phyloP scores from a whole-genome alignment of 2,329 filamentous ascomycete genomes.

The Venturia effusa region DNA sequence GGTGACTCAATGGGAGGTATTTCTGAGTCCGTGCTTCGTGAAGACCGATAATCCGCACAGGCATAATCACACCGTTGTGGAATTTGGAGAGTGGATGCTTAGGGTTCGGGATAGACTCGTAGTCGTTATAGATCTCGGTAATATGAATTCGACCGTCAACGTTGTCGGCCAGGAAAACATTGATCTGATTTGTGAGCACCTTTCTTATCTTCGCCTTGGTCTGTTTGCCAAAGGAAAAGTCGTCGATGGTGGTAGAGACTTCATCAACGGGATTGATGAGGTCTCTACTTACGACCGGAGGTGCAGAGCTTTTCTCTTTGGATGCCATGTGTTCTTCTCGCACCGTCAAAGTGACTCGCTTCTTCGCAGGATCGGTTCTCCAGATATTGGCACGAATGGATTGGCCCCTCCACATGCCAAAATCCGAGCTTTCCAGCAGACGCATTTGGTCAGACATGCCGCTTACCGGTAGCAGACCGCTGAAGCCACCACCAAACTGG shows the following conservation, averaged over 20 bases:
- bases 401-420: slow-evolving; percentile 69
- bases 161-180: slow-evolving; percentile 78
- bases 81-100: slow-evolving; percentile 73
- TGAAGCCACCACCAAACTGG: slow-evolving; percentile 71
- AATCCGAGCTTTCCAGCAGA: slow-evolving; percentile 50
- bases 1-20: slow-evolving; percentile 84
- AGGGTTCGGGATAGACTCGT: slow-evolving; percentile 73
- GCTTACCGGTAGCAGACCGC: slow-evolving; percentile 68
- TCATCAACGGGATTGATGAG: slow-evolving; percentile 54
- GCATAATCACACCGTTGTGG: slow-evolving; percentile 47
- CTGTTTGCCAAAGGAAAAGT: slow-evolving; percentile 61
- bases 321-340: slow-evolving; percentile 36
- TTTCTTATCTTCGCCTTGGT: slow-evolving; percentile 72
- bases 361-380: slow-evolving; percentile 58
- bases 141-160: slow-evolving; percentile 88
- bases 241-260: slow-evolving; percentile 52
- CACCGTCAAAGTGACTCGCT: slow-evolving; percentile 58
- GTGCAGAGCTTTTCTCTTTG: slow-evolving; percentile 19
- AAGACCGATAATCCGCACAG: slow-evolving; percentile 70
- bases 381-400: slow-evolving; percentile 62
- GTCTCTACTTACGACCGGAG: slow-evolving; percentile 26
- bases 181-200: slow-evolving; percentile 83
- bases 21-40: slow-evolving; percentile 85
- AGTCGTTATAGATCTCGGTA: slow-evolving; percentile 79
- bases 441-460: slow-evolving; percentile 61